phyloP scores from a whole-genome alignment of 495 filamentous ascomycete genomes.

The Delitschia confertaspora region DNA sequence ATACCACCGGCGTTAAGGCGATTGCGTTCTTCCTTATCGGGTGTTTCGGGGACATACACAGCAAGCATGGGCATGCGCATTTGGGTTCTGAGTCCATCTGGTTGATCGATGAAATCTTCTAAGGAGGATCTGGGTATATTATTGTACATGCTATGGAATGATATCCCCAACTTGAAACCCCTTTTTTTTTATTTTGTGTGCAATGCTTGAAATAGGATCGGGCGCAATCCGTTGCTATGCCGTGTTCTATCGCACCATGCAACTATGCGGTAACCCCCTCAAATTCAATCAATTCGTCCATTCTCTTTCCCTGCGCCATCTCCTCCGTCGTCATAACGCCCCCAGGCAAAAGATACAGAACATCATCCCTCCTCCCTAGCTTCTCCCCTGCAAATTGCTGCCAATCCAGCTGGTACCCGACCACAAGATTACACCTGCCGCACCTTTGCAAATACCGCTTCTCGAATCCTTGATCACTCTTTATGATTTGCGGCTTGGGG shows the following conservation, averaged over 20 bases:
- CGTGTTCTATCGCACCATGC: no score
- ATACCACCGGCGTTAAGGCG: no score
- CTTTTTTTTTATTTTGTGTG: neutral
- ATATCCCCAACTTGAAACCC: neutral
- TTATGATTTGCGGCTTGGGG: slow-evolving; percentile 45
- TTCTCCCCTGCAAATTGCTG: slow-evolving; percentile 32
- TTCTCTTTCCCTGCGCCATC: slow-evolving; percentile 30
- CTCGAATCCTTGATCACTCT: slow-evolving; percentile 63
- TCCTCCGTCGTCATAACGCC: slow-evolving; percentile 32
- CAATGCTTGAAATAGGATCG: neutral
- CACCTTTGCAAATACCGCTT: slow-evolving; percentile 55
- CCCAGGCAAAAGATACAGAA: slow-evolving; percentile 50
- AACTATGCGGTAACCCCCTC: neutral
- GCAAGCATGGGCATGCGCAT: no score
- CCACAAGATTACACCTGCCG: slow-evolving; percentile 52
- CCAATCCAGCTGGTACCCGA: slow-evolving; percentile 53
- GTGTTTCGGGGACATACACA: no score
- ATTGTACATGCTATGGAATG: neutral
- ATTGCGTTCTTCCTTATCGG: no score
- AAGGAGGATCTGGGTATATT: no score
- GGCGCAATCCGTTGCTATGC: no score
- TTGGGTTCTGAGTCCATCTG: no score
- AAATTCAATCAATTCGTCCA: neutral
- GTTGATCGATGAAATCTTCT: no score
- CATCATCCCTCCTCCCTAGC: slow-evolving; percentile 34